Base-by-base conservation (phyloP, 1,139 yeast genomes). In the Citeromyces siamensis region DNA sequence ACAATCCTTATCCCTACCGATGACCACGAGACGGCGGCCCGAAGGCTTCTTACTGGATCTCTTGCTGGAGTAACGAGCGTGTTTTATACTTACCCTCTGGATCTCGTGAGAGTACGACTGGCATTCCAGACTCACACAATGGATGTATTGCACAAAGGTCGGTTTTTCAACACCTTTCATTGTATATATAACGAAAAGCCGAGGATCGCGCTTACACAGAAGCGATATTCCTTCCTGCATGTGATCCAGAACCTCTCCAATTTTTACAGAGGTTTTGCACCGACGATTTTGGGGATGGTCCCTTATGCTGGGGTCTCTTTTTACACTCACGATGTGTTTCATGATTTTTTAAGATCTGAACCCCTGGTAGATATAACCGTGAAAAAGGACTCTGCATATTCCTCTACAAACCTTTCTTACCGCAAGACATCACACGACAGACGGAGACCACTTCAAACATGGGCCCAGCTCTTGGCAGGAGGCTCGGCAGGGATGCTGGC, bases 231-330 rank as follows among this genome's bases (percentile, higher is more conserved):
- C 17, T 17, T 17, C 5, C 57, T 38, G 62, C 75, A 56, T 21
- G 45, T 56, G 14, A 39, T 70, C 2, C 59, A 66, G 31, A 56
- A 68, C 6, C 42, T 72, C 10, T 62, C 82, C 21, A 86, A 88
- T 60, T 90, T 86, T 54, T 90, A 90, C 58, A 67, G 96, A 42
- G 99, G 99, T 2, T 90, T 88, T 59, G 74, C 83, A 6, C 96
- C 98, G 16, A 90, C 99, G 0, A 77, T 90, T 29, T 53, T 86
- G 32, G 99, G 99, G 12, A 88, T 90, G 95, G 67, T 90, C 14
- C 98, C 98, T 1, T 90, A 90, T 53, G 98, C 99, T 2, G 99
- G 99, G 8, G 96, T 88, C 2, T 83, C 95, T 1, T 90, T 90
- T 51, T 83, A 88, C 60, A 83, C 95, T 3, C 97, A 90, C 56